Evolutionary conservation across 176 grass and related monocot species (phyloP).

Genomic region (Saccharum officinarum): DNA sequence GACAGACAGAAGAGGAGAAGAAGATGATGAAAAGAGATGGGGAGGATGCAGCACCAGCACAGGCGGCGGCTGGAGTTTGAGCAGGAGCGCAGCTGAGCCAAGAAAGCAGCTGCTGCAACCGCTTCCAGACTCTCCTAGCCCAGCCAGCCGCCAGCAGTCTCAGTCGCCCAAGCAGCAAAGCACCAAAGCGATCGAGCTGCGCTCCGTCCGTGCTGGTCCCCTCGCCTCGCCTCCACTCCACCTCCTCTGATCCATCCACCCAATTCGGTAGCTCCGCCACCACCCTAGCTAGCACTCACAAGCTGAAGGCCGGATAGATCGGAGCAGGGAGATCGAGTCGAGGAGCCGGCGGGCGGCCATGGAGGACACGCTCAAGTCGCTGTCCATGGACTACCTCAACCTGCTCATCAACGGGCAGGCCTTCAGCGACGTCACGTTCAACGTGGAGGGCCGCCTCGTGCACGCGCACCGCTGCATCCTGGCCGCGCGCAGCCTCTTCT

Average conservation of each 20-base stretch:
- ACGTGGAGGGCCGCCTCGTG: constrained; percentile 86
- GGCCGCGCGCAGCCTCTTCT: constrained; percentile 94
- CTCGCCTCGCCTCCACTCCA: background rate
- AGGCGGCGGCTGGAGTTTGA: constrained; percentile 30
- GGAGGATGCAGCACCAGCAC: constrained; percentile 32
- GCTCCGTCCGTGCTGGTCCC: background rate
- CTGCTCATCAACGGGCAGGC: constrained; percentile 97
- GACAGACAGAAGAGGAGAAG: constrained; percentile 31
- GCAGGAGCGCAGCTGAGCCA: constrained; percentile 39
- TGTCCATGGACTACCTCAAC: constrained; percentile 98
- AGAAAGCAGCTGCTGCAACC: constrained; percentile 28
- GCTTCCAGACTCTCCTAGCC: constrained; percentile 21
- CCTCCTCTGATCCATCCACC: background rate
- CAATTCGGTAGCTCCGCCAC: background rate
- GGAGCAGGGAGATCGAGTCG: constrained; percentile 21
- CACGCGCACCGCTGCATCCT: constrained; percentile 99
- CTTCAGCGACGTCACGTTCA: constrained; percentile 98
- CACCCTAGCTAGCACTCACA: background rate
- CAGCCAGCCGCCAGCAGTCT: background rate
- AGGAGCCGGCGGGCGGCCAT: constrained; percentile 35
- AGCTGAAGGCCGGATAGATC: background rate
- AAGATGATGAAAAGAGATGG: constrained; percentile 46
- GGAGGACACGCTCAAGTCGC: constrained; percentile 92
- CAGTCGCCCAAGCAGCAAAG: background rate
- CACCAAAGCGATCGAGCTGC: background rate